Evolutionary conservation across 2,329 filamentous ascomycete species (phyloP).

Genomic region (Thielaviopsis ethacetica): DNA sequence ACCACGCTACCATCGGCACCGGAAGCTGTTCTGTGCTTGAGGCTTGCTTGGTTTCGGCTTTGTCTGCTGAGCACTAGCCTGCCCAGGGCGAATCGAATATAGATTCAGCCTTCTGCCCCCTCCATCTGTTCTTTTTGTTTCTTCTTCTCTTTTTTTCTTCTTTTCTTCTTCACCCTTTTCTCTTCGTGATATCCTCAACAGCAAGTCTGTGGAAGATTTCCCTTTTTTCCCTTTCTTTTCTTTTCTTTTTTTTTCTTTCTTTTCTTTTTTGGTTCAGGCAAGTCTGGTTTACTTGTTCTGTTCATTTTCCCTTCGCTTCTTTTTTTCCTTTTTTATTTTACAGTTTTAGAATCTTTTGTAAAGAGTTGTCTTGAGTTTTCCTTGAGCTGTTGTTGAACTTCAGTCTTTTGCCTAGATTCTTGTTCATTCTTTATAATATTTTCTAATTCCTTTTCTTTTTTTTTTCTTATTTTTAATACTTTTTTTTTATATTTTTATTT

Average conservation of each 20-base stretch:
- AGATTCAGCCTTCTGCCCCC: conserved; percentile 15
- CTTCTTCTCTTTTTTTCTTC: conserved; percentile 18
- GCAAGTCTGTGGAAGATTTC: conserved; percentile 31
- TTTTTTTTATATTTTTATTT: background rate
- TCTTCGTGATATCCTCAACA: conserved; percentile 15
- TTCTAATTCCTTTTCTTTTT: conserved; percentile 10
- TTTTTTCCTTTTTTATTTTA: background rate
- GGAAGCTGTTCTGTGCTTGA: background rate
- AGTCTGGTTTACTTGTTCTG: conserved; percentile 12
- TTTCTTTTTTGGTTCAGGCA: conserved; percentile 9
- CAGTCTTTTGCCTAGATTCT: background rate
- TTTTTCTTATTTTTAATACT: background rate
- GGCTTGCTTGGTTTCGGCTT: background rate
- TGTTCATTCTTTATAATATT: conserved; percentile 3
- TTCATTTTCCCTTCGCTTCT: conserved; percentile 11
- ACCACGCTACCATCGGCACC: background rate
- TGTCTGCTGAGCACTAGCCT: background rate
- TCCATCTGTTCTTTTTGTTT: conserved; percentile 18
- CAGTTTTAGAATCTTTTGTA: background rate
- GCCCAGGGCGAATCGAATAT: conserved; percentile 5
- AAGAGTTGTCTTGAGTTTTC: background rate
- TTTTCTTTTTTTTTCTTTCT: conserved; percentile 12
- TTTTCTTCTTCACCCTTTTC: conserved; percentile 16
- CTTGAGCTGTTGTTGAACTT: background rate
- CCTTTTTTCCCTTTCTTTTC: conserved; percentile 16